phyloP scores from a whole-genome alignment of 2,329 filamentous ascomycete species.

The Colletotrichum zoysiae region DNA sequence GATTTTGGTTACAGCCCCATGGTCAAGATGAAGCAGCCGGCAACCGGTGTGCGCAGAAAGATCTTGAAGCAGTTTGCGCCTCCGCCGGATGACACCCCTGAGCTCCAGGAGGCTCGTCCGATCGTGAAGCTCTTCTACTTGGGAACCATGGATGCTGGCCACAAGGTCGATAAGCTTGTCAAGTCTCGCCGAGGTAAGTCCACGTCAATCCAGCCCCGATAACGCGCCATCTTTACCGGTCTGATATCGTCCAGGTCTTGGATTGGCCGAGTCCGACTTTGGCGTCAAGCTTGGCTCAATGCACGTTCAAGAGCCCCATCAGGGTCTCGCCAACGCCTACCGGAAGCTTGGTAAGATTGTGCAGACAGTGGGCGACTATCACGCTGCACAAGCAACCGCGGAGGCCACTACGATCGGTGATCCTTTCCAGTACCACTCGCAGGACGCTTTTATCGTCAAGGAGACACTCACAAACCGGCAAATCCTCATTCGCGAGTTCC shows the following conservation, averaged over 20 bases:
- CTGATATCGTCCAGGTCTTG: conserved; percentile 74
- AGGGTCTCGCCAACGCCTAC: conserved; percentile 89
- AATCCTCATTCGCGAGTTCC: conserved; percentile 91
- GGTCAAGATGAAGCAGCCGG: conserved; percentile 94
- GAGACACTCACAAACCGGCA: conserved; percentile 98
- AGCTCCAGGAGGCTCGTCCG: conserved; percentile 89
- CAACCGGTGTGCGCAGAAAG: conserved; percentile 93
- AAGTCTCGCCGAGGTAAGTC: conserved; percentile 87
- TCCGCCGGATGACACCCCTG: conserved; percentile 95
- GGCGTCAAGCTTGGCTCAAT: conserved; percentile 90
- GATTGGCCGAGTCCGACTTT: conserved; percentile 91
- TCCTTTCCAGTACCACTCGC: conserved; percentile 92
- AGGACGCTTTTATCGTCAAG: conserved; percentile 97
- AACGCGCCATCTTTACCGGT: conserved; percentile 16
- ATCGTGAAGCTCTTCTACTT: conserved; percentile 96
- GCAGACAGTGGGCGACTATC: conserved; percentile 93
- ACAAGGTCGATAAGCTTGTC: conserved; percentile 95
- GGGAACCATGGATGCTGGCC: conserved; percentile 94
- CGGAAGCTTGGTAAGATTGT: conserved; percentile 94
- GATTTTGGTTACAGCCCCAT: conserved; percentile 98
- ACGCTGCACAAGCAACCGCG: conserved; percentile 95
- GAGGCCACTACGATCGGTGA: conserved; percentile 96
- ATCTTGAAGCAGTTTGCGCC: conserved; percentile 98
- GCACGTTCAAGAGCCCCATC: conserved; percentile 90
- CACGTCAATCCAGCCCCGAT: conserved; percentile 1